These are phyloP conservation scores for Eremomyces bilateralis DNA, from an alignment of 495 filamentous ascomycete species.

Conservation along the genomic window DNA sequence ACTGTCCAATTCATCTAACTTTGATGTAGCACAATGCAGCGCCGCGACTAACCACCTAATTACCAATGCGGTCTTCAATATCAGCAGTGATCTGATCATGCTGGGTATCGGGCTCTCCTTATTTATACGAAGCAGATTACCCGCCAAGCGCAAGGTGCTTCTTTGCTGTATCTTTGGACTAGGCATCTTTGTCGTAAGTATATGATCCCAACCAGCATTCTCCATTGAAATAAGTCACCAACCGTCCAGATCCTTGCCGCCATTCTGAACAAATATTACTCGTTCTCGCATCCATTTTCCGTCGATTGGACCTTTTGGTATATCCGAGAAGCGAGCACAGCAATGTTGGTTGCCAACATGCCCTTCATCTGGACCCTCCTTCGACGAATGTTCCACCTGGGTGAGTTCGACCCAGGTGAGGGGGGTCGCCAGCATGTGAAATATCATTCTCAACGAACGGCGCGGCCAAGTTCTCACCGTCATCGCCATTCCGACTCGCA, in stretches of 20 bases:
- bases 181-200: constrained; percentile 34
- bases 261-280: constrained; percentile 44
- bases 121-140: constrained; percentile 30
- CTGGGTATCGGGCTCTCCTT: constrained; percentile 37
- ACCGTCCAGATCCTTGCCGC: constrained; percentile 28
- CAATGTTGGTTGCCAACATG: constrained; percentile 40
- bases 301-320: constrained; percentile 46
- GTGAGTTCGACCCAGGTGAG: constrained; percentile 18
- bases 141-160: constrained; percentile 27
- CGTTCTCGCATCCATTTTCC: constrained; percentile 32
- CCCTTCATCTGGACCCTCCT: constrained; percentile 39
- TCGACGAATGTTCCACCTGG: constrained; percentile 29
- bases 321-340: constrained; percentile 38
- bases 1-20: constrained; percentile 15
- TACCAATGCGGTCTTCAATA: constrained; percentile 42
- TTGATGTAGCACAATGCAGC: constrained; percentile 15
- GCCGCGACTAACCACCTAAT: constrained; percentile 34
- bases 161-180: constrained; percentile 28
- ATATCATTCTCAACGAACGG: constrained; percentile 11
- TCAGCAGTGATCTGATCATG: constrained; percentile 41
- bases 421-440: neutral
- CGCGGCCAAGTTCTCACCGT: no score
- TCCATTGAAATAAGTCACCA: neutral
- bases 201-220: no score
- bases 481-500: no score